Conservation (phyloP, 1,284 basidiomycete species). For the Rhodotorula sp. region DNA sequence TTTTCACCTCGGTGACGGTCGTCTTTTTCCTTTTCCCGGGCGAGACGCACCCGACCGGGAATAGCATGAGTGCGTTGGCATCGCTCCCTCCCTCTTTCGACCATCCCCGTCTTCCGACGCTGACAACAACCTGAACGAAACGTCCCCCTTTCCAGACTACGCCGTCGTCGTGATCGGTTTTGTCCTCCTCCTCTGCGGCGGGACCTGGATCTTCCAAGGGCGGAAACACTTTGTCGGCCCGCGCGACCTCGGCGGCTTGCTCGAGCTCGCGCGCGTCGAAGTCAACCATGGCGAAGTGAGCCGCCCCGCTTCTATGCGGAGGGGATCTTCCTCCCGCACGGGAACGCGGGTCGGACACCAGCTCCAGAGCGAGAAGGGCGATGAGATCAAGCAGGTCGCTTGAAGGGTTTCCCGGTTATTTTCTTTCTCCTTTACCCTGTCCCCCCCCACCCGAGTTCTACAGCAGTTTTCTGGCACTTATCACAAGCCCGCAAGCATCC, state of each 20-base stretch:
- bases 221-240: constrained; percentile 51
- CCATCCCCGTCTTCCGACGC: not conserved
- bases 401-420: not conserved
- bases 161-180: constrained; percentile 39
- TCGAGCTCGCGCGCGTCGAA: constrained; percentile 39
- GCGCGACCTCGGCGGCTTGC: constrained; percentile 54
- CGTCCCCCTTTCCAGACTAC: constrained; percentile 9
- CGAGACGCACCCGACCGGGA: constrained; percentile 19
- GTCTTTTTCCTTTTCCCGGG: constrained; percentile 57
- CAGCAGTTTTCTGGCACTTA: no score
- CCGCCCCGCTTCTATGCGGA: not conserved
- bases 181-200: constrained; percentile 44
- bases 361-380: not conserved
- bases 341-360: not conserved
- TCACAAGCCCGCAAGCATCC: no score
- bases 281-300: constrained; percentile 14
- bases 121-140: no score
- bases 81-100: not conserved
- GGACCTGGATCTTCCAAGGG: constrained; percentile 50
- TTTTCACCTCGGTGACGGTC: constrained; percentile 51
- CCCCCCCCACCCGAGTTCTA: not conserved
- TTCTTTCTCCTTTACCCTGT: not conserved
- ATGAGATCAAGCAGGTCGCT: not conserved
- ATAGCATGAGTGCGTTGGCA: constrained; percentile 2
- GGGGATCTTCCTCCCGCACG: not conserved